These are phyloP conservation scores for Cylindrotheca closterium DNA, from an alignment of 108 stramenopile genomes.

Conservation along the genomic window DNA sequence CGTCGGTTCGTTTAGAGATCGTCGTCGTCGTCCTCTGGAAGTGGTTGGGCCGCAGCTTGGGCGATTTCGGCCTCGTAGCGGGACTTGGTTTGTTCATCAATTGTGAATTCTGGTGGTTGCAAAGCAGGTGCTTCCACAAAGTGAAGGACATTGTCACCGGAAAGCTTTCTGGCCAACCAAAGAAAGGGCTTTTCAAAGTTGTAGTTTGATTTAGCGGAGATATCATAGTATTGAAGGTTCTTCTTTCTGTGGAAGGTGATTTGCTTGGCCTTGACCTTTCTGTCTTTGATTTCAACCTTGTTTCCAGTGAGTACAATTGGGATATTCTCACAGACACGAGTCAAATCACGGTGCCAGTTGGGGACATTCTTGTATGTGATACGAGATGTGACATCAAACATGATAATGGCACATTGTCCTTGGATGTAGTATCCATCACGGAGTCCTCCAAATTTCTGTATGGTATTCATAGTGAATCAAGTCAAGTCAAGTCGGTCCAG, in stretches of 20 bases:
- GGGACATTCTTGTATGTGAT: slow-evolving; percentile 99
- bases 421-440: slow-evolving; percentile 98
- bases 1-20: slow-evolving; percentile 85
- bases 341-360: slow-evolving; percentile 99
- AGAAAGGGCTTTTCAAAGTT: slow-evolving; percentile 99
- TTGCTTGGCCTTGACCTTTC: slow-evolving; percentile 99
- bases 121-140: slow-evolving; percentile 98
- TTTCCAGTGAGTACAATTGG: slow-evolving; percentile 98
- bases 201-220: slow-evolving; percentile 99
- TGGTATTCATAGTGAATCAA: background rate
- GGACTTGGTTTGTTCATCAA: slow-evolving; percentile 90
- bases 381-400: slow-evolving; percentile 96
- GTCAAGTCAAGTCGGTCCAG: background rate
- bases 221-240: slow-evolving; percentile 99
- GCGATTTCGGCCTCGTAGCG: slow-evolving; percentile 87
- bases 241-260: slow-evolving; percentile 99
- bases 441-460: slow-evolving; percentile 93
- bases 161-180: slow-evolving; percentile 98
- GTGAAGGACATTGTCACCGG: slow-evolving; percentile 93
- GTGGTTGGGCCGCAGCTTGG: slow-evolving; percentile 88
- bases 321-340: slow-evolving; percentile 99
- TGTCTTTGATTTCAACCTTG: slow-evolving; percentile 99
- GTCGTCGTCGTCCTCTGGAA: slow-evolving; percentile 97
- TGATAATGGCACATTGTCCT: slow-evolving; percentile 99
- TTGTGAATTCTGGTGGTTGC: slow-evolving; percentile 93